Percentiles rank a stretch among this genome's conserved stretches.
Evolutionary conservation across 805 yeast genomes (phyloP).

Genomic region (Sungouiella thailandica): DNA sequence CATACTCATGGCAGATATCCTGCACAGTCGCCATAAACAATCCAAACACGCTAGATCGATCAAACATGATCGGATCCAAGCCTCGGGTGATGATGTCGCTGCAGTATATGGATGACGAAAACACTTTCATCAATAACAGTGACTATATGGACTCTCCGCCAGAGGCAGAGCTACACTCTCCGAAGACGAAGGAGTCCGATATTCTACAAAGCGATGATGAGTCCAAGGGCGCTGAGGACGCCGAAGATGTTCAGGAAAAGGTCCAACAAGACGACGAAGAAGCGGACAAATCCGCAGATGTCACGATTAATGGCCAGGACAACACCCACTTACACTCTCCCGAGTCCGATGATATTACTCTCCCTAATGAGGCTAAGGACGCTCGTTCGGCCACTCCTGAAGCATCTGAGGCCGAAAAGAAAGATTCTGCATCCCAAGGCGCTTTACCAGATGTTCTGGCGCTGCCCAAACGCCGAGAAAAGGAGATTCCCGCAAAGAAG

Average conservation of each 20-base stretch:
- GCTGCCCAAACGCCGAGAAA: conserved; percentile 18
- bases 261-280: not conserved
- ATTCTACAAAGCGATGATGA: no score
- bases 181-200: not conserved
- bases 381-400: not conserved
- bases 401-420: no score
- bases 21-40: not conserved
- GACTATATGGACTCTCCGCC: conserved; percentile 18
- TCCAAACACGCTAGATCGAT: conserved; percentile 1
- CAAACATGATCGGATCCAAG: conserved; percentile 6
- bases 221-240: no score
- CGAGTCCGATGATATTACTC: no score
- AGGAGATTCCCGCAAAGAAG: conserved; percentile 3
- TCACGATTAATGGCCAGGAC: not conserved
- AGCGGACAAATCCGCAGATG: not conserved
- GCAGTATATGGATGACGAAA: conserved; percentile 18
- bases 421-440: no score
- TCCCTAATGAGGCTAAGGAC: no score
- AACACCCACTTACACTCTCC: not conserved
- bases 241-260: not conserved
- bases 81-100: conserved; percentile 7
- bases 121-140: conserved; percentile 37
- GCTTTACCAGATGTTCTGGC: not conserved
- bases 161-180: not conserved
- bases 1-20: no score